Base-by-base conservation (phyloP, 176 grass and related monocot genomes). In the Rhynchospora tenuis region DNA sequence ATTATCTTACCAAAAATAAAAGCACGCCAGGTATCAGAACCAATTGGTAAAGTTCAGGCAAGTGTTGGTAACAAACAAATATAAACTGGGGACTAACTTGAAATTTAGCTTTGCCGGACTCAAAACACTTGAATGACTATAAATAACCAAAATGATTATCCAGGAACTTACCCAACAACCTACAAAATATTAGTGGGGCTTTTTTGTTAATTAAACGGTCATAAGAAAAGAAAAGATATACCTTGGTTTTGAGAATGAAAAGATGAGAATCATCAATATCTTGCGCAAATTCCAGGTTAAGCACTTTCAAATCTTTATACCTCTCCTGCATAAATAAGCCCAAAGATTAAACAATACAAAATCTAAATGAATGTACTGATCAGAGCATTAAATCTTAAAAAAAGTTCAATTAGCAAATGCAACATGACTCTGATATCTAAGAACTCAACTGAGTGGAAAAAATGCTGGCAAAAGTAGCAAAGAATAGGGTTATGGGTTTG, bases 231-330 rank as follows among this genome's bases (percentile, higher is more conserved):
- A 54, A 75, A 46, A 42, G 1, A 66, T 50, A 72, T 31, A 91
- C 95, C 90, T 84, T 94, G 83, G 87, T 75, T 84, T 93, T 94
- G 65, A 98, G 87, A 79, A 74, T 81, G 74, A 98, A 9, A 87
- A 98, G 83, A 93, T 98, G 90, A 3, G 75, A 54, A 20, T 98
- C 92, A 45, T 94, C 92, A 19, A 98, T 48, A 84, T 91, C 92
- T 89, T 91, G 95, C 7, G 95, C 84, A 69, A 98, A 98, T 89
- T 94, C 95, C 58, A 98, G 81, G 73, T 88, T 94, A 29, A 98
- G 64, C 79, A 85, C 83, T 80, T 94, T 98, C 47, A 98, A 71
- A 88, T 90, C 84, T 8, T 27, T 33, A 83, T 98, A 98, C 46
- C 90, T 88, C 57, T 59, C 66, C 92, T 98, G 85, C 12, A 27